Conservation (phyloP, 225 moss, liverwort and hornwort species). For the Straminergon stramineum region DNA sequence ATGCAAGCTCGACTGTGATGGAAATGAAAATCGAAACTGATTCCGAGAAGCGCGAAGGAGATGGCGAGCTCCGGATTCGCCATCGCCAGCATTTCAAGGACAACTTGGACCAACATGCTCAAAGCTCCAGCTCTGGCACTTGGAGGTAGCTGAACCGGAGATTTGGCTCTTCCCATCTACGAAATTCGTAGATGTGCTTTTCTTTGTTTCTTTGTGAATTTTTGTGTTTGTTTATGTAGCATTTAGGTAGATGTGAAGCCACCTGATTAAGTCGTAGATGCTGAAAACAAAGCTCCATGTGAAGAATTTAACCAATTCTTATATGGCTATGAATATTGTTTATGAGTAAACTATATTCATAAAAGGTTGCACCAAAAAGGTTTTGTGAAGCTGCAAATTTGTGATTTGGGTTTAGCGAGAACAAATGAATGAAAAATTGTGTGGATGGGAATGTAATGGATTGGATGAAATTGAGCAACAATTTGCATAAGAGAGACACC, state of each 20-base stretch:
- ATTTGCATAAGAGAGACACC: neutral
- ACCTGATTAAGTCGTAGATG: neutral
- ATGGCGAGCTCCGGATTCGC: neutral
- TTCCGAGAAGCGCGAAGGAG: neutral
- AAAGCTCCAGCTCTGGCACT: neutral
- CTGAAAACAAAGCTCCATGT: no score
- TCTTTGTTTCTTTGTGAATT: neutral
- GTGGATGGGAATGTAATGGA: rapidly evolving
- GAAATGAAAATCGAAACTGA: neutral
- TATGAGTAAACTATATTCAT: neutral
- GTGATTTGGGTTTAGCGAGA: neutral
- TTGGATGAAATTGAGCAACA: rapidly evolving
- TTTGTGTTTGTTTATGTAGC: neutral
- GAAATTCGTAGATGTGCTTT: neutral
- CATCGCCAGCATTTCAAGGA: neutral
- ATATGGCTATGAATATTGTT: neutral
- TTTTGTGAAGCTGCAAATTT: no score
- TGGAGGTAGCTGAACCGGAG: neutral
- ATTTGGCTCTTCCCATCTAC: neutral
- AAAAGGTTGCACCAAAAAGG: no score
- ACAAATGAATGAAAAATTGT: neutral
- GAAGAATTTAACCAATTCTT: neutral
- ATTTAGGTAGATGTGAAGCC: neutral
- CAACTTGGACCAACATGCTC: neutral
- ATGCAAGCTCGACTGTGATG: neutral